Evolutionary conservation across 192 early-diverging fungal species (phyloP).

Genomic region (Backusella sp.): DNA sequence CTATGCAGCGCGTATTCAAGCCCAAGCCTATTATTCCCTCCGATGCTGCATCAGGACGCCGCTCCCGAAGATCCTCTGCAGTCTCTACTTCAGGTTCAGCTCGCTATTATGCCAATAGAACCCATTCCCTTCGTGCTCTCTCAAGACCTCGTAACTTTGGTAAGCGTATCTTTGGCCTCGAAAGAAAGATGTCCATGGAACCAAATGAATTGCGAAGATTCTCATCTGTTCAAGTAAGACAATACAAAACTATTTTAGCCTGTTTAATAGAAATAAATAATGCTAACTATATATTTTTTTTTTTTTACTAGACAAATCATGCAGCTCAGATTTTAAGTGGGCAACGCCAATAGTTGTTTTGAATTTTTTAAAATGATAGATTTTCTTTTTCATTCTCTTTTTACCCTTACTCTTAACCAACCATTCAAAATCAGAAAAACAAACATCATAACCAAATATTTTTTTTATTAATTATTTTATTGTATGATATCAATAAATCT

Average conservation of each 20-base stretch:
- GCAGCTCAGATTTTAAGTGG: conserved; percentile 27
- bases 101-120: conserved; percentile 37
- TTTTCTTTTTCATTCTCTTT: background rate
- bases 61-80: conserved; percentile 25
- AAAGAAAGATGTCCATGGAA: conserved; percentile 61
- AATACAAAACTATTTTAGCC: background rate
- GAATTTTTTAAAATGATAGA: background rate
- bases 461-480: conserved; percentile 1
- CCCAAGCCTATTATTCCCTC: conserved; percentile 9
- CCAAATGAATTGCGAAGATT: conserved; percentile 68
- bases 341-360: background rate
- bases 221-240: conserved; percentile 64
- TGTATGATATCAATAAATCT: conserved; percentile 5
- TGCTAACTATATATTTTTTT: background rate
- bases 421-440: background rate
- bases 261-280: background rate
- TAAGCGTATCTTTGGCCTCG: conserved; percentile 34
- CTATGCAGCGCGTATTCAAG: conserved; percentile 54
- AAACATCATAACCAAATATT: background rate
- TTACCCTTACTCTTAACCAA: background rate
- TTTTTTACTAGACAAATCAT: conserved; percentile 27
- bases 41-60: background rate
- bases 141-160: conserved; percentile 37
- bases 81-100: conserved; percentile 26
- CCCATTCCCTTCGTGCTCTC: conserved; percentile 30